Evolutionary conservation across 2,329 filamentous ascomycete species (phyloP).

Genomic region (Dactylonectria macrodidyma): DNA sequence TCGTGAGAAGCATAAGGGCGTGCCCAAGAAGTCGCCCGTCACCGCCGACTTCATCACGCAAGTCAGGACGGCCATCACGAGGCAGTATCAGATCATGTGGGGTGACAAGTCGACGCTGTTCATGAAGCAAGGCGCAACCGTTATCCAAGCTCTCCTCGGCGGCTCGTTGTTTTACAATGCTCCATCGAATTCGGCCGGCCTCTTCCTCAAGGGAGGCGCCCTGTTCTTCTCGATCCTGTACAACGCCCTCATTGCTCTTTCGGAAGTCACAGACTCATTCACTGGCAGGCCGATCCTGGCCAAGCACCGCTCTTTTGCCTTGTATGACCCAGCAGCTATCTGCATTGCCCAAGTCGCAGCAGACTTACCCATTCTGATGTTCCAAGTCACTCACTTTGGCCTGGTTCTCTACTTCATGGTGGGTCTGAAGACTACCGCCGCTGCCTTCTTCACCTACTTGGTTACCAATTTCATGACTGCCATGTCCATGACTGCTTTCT

Average conservation of each 20-base stretch:
- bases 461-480: constrained; percentile 69
- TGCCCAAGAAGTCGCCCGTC: constrained; percentile 78
- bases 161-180: constrained; percentile 86
- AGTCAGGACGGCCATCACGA: constrained; percentile 76
- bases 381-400: constrained; percentile 78
- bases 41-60: constrained; percentile 82
- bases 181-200: constrained; percentile 70
- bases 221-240: constrained; percentile 69
- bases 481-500: constrained; percentile 47
- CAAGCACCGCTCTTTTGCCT: constrained; percentile 63
- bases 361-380: constrained; percentile 73
- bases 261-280: constrained; percentile 82
- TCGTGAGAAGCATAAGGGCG: constrained; percentile 75
- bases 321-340: constrained; percentile 69
- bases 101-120: constrained; percentile 82
- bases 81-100: constrained; percentile 84
- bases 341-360: constrained; percentile 67
- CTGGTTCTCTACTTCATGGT: constrained; percentile 83
- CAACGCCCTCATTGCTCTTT: constrained; percentile 67
- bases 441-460: constrained; percentile 77
- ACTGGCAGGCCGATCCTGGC: constrained; percentile 74
- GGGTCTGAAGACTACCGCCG: constrained; percentile 74
- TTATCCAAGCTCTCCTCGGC: constrained; percentile 81
- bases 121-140: constrained; percentile 84
- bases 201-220: constrained; percentile 68